These are phyloP conservation scores for Dictyostelium brefeldianum DNA, from an alignment of 78 protist species.

Conservation along the genomic window DNA sequence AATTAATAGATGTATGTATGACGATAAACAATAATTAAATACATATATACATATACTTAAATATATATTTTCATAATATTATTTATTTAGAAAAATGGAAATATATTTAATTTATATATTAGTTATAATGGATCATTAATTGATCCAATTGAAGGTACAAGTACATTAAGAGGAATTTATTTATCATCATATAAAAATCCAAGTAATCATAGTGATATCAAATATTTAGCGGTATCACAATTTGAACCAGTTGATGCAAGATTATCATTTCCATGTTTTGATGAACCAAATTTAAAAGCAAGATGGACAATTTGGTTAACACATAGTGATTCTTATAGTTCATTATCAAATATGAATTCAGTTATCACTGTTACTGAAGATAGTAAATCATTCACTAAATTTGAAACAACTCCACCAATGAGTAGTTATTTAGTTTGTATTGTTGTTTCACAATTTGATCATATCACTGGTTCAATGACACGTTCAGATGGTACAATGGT, in stretches of 20 bases:
- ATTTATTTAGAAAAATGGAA: conserved; percentile 46
- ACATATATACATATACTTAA: neutral
- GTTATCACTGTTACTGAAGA: neutral
- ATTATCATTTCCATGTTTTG: conserved; percentile 71
- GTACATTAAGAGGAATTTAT: conserved; percentile 62
- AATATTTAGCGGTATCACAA: conserved; percentile 60
- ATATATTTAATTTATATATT: conserved; percentile 22
- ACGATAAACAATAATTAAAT: neutral
- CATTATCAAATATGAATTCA: conserved; percentile 68
- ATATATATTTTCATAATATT: neutral
- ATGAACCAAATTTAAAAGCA: conserved; percentile 79
- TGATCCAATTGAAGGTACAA: conserved; percentile 11
- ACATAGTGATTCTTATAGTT: neutral
- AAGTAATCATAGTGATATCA: neutral
- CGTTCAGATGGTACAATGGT: conserved; percentile 6
- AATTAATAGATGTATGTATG: conserved; percentile 1
- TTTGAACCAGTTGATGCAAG: conserved; percentile 84
- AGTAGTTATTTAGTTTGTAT: conserved; percentile 94
- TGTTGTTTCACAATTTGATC: conserved; percentile 82
- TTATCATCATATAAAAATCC: conserved; percentile 30
- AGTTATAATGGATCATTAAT: conserved; percentile 20
- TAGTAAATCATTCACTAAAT: conserved; percentile 1
- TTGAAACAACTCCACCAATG: conserved; percentile 89
- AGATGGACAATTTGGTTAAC: conserved; percentile 68
- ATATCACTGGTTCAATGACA: neutral